These are phyloP conservation scores for Mitragyna speciosa DNA, from an alignment of 257 asterid species.

Conservation along the genomic window DNA sequence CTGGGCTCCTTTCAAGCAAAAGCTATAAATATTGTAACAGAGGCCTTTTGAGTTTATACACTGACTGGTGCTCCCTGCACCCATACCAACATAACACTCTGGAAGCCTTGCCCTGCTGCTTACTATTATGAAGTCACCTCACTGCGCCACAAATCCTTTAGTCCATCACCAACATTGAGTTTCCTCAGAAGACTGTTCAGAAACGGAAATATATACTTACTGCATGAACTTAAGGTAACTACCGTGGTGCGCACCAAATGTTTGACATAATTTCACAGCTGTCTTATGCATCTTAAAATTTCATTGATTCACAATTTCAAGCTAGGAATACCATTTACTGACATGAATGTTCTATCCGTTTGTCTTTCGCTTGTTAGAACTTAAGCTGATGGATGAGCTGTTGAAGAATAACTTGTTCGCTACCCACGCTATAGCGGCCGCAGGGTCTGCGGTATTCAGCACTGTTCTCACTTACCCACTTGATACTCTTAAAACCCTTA, in stretches of 20 bases:
- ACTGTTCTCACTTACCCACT: conserved; percentile 70
- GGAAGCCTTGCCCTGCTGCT: neutral
- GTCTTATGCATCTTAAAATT: neutral
- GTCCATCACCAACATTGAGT: neutral
- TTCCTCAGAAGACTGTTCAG: neutral
- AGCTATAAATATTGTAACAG: no score
- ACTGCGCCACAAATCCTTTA: neutral
- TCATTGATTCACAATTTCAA: neutral
- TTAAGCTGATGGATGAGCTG: conserved; percentile 61
- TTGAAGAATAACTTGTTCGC: conserved; percentile 54
- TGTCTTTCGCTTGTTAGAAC: neutral
- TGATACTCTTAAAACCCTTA: conserved; percentile 75
- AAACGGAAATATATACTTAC: neutral
- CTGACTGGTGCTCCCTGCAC: neutral
- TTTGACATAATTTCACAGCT: conserved; percentile 21
- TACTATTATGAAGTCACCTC: neutral
- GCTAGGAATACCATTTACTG: neutral
- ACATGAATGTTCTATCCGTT: neutral
- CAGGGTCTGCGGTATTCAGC: conserved; percentile 62
- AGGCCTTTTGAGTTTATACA: no score
- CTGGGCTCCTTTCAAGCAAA: neutral
- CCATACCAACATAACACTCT: neutral
- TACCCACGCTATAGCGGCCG: conserved; percentile 65
- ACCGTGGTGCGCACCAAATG: conserved; percentile 21
- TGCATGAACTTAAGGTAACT: neutral